Conservation (phyloP, 2,329 filamentous ascomycete species). For the Nakataea oryzae region DNA sequence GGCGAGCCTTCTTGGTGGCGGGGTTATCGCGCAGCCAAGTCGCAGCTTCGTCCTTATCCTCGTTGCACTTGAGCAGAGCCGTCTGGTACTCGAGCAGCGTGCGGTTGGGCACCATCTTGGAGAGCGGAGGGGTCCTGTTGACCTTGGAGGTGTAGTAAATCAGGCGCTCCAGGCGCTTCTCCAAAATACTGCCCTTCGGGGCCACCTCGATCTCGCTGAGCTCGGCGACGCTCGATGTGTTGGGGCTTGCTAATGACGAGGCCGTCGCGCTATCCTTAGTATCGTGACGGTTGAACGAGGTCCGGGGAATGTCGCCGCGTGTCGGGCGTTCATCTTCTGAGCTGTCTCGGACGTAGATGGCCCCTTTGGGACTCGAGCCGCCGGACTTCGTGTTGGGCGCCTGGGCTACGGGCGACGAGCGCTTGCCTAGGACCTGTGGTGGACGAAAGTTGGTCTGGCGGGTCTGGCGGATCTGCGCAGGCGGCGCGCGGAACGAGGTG, state of each 20-base stretch:
- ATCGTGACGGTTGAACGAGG: conserved; percentile 33
- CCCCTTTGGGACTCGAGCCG: conserved; percentile 13
- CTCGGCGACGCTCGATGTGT: neutral
- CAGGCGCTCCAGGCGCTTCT: conserved; percentile 1
- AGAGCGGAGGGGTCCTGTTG: neutral
- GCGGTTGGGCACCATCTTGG: neutral
- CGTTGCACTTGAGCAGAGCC: conserved; percentile 5
- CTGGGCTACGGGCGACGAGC: neutral
- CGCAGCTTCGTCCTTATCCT: conserved; percentile 7
- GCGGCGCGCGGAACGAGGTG: conserved; percentile 54
- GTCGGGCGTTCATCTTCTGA: conserved; percentile 45
- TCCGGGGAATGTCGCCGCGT: conserved; percentile 53
- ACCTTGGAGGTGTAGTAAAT: neutral
- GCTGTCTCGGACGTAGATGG: conserved; percentile 40
- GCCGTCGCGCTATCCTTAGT: neutral
- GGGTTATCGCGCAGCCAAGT: conserved; percentile 6
- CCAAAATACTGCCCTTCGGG: neutral
- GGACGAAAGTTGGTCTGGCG: conserved; percentile 1
- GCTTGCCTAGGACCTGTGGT: conserved; percentile 2
- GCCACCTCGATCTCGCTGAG: neutral
- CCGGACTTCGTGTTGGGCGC: neutral
- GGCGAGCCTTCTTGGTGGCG: neutral
- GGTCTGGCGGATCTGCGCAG: conserved; percentile 11
- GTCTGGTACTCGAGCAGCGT: conserved; percentile 4
- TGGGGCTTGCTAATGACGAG: neutral